A percentile compares a stretch with the other conserved stretches of the same genome.
Conservation (phyloP, 2,329 filamentous ascomycete species). For the Alternaria tenuissima region DNA sequence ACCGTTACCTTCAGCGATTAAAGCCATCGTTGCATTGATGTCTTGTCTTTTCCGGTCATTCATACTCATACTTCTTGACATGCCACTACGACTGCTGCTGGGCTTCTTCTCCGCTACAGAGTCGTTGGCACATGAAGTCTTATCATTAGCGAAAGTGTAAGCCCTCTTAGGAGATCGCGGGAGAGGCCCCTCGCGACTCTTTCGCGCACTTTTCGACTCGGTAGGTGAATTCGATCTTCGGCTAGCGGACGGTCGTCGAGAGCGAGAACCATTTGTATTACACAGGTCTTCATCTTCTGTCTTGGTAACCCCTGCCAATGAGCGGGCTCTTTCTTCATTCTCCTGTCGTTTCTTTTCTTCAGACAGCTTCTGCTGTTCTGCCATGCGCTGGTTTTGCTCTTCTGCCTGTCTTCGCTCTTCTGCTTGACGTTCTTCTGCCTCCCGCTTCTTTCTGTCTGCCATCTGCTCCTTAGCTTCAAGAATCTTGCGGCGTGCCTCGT, state of each 20-base stretch:
- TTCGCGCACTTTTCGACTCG: not conserved
- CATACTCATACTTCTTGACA: not conserved
- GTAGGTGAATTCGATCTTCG: not conserved
- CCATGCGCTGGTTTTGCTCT: not conserved
- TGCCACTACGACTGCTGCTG: too few relatives aligned
- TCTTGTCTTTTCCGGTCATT: not conserved
- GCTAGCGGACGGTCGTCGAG: not conserved
- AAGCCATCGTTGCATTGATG: not conserved
- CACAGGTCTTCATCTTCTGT: not conserved
- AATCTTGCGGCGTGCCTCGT: not conserved
- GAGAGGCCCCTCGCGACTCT: not conserved
- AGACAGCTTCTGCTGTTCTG: not conserved
- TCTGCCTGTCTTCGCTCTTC: not conserved
- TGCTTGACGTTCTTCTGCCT: not conserved
- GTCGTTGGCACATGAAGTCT: not conserved
- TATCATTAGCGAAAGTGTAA: not conserved
- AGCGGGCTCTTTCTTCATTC: not conserved
- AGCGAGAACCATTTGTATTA: not conserved
- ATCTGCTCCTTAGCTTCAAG: not conserved
- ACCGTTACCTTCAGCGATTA: not conserved
- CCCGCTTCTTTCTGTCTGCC: not conserved
- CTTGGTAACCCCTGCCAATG: not conserved
- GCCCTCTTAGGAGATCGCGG: not conserved
- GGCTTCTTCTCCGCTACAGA: not conserved
- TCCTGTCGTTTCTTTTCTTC: not conserved